Evolutionary conservation across 208 protist species (phyloP).

Genomic region (Crithidia acanthocephali): DNA sequence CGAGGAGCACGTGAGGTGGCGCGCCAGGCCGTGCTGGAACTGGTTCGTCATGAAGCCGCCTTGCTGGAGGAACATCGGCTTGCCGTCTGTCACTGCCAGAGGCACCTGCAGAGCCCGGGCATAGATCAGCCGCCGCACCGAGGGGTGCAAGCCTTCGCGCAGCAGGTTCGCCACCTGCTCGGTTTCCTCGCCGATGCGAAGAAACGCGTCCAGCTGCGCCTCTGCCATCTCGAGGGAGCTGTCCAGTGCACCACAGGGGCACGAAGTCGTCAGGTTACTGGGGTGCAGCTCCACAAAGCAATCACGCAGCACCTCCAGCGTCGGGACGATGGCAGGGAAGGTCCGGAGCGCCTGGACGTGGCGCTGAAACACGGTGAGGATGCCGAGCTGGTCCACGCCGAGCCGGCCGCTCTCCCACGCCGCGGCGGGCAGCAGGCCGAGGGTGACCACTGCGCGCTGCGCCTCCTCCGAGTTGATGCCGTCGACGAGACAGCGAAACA

Average conservation of each 20-base stretch:
- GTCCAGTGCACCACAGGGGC: slow-evolving; percentile 35
- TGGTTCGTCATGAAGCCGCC: slow-evolving; percentile 45
- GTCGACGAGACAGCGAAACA: slow-evolving; percentile 66
- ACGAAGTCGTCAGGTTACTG: slow-evolving; percentile 11
- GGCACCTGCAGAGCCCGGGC: slow-evolving; percentile 72
- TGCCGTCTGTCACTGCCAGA: slow-evolving; percentile 65
- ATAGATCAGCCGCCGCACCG: slow-evolving; percentile 81
- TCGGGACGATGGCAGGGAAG: slow-evolving; percentile 53
- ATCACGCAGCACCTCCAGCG: slow-evolving; percentile 50
- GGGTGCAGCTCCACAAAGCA: slow-evolving; percentile 71
- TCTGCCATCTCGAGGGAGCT: slow-evolving; percentile 54
- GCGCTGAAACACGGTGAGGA: slow-evolving; percentile 63
- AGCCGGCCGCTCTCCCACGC: slow-evolving; percentile 30
- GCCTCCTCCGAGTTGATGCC: slow-evolving; percentile 55
- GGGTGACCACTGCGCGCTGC: slow-evolving; percentile 17
- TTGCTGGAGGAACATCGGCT: slow-evolving; percentile 51
- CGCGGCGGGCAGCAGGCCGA: slow-evolving; percentile 21
- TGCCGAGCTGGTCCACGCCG: slow-evolving; percentile 65
- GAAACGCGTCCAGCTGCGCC: slow-evolving; percentile 52
- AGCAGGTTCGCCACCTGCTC: slow-evolving; percentile 49
- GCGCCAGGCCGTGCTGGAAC: slow-evolving; percentile 27
- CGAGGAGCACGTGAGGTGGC: slow-evolving; percentile 61
- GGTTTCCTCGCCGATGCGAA: slow-evolving; percentile 52
- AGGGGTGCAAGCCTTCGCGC: slow-evolving; percentile 62
- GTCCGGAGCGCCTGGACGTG: slow-evolving; percentile 63